Percentiles rank a stretch among this genome's conserved stretches.
phyloP scores from a whole-genome alignment of 75 land plant genomes.

The Azolla pinnata region DNA sequence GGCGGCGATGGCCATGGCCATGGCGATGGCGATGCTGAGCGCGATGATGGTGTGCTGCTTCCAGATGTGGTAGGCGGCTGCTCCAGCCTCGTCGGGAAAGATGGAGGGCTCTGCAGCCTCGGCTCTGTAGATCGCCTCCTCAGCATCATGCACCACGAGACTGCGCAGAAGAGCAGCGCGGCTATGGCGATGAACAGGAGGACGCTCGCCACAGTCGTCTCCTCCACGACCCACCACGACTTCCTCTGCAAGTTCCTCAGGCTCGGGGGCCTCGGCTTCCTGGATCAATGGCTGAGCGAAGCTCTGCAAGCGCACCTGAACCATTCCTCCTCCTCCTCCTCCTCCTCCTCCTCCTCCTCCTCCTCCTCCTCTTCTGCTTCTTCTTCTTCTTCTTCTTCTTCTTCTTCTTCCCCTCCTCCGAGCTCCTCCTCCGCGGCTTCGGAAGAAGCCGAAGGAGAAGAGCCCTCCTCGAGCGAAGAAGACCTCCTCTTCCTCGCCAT shows the following conservation, averaged over 20 bases:
- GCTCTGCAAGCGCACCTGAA: slow-evolving; percentile 33
- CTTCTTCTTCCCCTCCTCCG: too few relatives aligned
- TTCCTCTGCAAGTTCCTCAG: slow-evolving; percentile 26
- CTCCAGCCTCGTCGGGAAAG: slow-evolving; percentile 12
- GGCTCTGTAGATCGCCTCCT: slow-evolving; percentile 30
- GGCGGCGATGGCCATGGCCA: too few relatives aligned
- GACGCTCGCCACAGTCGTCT: slow-evolving; percentile 25
- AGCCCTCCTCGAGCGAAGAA: slow-evolving; percentile 26
- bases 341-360: too few relatives aligned
- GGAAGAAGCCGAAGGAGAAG: too few relatives aligned
- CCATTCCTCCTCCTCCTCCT: too few relatives aligned
- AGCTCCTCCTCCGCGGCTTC: too few relatives aligned
- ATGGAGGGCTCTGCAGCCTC: slow-evolving; percentile 29
- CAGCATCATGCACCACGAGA: slow-evolving; percentile 33
- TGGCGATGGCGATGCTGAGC: too few relatives aligned
- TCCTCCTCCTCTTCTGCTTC: too few relatives aligned
- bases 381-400: too few relatives aligned
- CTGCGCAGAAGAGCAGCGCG: slow-evolving; percentile 16
- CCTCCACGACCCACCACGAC: slow-evolving; percentile 28
- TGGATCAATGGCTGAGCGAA: slow-evolving; percentile 44
- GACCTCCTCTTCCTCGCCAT: slow-evolving; percentile 24
- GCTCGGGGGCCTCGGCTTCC: slow-evolving; percentile 24
- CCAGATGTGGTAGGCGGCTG: too few relatives aligned
- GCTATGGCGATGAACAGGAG: slow-evolving; percentile 24
- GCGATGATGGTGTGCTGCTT: too few relatives aligned